Percentiles rank a stretch among this genome's conserved stretches.
Conservation (phyloP, 2,329 filamentous ascomycete genomes). For the Aspergillaceae sp. region DNA sequence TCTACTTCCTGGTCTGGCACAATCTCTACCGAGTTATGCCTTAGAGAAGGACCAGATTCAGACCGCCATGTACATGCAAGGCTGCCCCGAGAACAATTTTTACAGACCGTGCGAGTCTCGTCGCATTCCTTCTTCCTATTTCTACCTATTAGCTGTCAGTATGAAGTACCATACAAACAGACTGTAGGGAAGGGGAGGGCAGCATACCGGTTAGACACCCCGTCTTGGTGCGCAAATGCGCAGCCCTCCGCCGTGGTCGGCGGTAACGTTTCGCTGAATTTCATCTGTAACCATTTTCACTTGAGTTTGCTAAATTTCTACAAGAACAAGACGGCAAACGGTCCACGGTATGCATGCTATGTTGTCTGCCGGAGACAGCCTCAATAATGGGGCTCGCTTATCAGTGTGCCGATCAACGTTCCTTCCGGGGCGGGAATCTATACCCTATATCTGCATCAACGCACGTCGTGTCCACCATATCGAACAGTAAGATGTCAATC, state of each 20-base stretch:
- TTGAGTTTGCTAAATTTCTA: too few species aligned
- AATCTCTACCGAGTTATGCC: neutral
- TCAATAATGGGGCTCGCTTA: too few species aligned
- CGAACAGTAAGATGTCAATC: too few species aligned
- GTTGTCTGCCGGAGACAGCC: too few species aligned
- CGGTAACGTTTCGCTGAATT: slow-evolving; percentile 6
- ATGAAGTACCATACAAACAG: neutral
- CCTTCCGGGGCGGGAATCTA: too few species aligned
- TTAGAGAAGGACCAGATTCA: too few species aligned
- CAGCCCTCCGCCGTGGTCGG: slow-evolving; percentile 15
- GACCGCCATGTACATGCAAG: slow-evolving; percentile 13
- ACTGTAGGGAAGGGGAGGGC: neutral
- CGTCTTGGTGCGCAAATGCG: slow-evolving; percentile 19
- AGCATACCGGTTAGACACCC: slow-evolving; percentile 19
- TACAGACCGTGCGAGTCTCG: slow-evolving; percentile 9
- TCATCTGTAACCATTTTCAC: too few species aligned
- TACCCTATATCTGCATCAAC: too few species aligned
- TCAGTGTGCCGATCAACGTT: too few species aligned
- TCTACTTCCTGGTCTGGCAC: neutral
- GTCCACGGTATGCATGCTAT: too few species aligned
- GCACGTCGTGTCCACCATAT: too few species aligned
- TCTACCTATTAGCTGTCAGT: slow-evolving; percentile 8
- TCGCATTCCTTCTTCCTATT: slow-evolving; percentile 21
- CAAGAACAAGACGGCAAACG: too few species aligned
- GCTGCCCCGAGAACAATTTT: slow-evolving; percentile 11